Conservation (phyloP, 805 yeast species). For the Dipodascopsis uninucleata region DNA sequence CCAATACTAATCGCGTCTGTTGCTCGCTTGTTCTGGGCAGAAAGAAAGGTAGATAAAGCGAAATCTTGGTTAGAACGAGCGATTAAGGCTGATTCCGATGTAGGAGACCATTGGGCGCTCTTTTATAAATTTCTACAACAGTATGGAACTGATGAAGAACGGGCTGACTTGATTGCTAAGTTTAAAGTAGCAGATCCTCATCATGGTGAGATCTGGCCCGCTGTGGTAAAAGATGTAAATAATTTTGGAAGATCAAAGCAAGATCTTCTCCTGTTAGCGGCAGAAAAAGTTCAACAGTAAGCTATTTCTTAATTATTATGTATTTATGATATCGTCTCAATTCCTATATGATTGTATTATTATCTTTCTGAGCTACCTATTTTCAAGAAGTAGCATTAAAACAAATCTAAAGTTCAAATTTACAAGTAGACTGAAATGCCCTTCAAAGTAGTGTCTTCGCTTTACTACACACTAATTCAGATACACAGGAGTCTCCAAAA, state of each 20-base stretch:
- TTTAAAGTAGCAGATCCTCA: slow-evolving; percentile 52
- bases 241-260: slow-evolving; percentile 43
- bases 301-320: too few species aligned
- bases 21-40: slow-evolving; percentile 64
- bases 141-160: slow-evolving; percentile 36
- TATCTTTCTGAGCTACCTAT: background rate
- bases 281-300: too few species aligned
- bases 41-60: slow-evolving; percentile 61
- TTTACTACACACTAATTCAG: too few species aligned
- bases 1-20: slow-evolving; percentile 57
- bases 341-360: background rate
- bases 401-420: too few species aligned
- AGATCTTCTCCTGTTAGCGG: too few species aligned
- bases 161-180: slow-evolving; percentile 37
- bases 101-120: slow-evolving; percentile 81
- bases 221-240: slow-evolving; percentile 46
- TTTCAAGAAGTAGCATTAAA: too few species aligned
- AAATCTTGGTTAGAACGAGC: slow-evolving; percentile 73
- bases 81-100: slow-evolving; percentile 48
- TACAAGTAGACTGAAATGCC: too few species aligned
- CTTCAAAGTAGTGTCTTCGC: too few species aligned
- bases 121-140: slow-evolving; percentile 46
- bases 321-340: too few species aligned
- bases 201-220: slow-evolving; percentile 61
- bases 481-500: too few species aligned